These are phyloP conservation scores for Tolypocladium ovalisporum DNA, from an alignment of 2,329 filamentous ascomycete genomes.

Conservation along the genomic window DNA sequence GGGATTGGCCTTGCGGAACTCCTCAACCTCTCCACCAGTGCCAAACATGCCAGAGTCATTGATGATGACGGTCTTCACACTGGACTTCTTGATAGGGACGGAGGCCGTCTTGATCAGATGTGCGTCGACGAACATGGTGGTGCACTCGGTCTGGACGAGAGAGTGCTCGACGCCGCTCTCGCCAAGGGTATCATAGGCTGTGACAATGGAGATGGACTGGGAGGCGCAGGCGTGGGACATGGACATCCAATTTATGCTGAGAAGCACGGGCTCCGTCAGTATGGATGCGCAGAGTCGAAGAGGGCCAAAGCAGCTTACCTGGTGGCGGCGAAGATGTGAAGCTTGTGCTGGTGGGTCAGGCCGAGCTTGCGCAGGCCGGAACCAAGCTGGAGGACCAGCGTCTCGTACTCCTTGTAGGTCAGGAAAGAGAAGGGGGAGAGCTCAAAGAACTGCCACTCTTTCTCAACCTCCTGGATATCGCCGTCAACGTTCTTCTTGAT, in stretches of 20 bases:
- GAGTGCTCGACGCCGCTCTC: slow-evolving; percentile 78
- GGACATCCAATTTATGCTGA: slow-evolving; percentile 70
- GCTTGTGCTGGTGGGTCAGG: slow-evolving; percentile 51
- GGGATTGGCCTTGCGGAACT: slow-evolving; percentile 45
- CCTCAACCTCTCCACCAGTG: slow-evolving; percentile 37
- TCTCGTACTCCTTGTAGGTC: slow-evolving; percentile 70
- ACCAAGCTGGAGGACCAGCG: slow-evolving; percentile 57
- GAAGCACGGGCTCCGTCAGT: neutral
- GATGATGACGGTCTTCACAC: slow-evolving; percentile 51
- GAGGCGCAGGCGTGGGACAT: slow-evolving; percentile 68
- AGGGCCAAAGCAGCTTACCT: slow-evolving; percentile 36
- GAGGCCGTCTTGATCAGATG: slow-evolving; percentile 56
- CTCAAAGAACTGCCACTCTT: slow-evolving; percentile 88
- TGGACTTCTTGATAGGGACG: slow-evolving; percentile 43
- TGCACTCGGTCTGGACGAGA: slow-evolving; percentile 67
- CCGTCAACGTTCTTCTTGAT: slow-evolving; percentile 82
- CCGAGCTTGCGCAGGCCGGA: slow-evolving; percentile 67
- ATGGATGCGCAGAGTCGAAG: neutral
- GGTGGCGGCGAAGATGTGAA: slow-evolving; percentile 80
- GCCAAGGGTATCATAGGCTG: slow-evolving; percentile 88
- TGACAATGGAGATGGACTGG: slow-evolving; percentile 85
- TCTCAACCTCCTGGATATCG: slow-evolving; percentile 67
- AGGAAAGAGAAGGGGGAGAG: slow-evolving; percentile 66
- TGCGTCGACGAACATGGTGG: slow-evolving; percentile 80
- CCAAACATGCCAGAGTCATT: slow-evolving; percentile 46